Base-by-base conservation (phyloP, 1,284 basidiomycete species). In the Ustilago esculenta region DNA sequence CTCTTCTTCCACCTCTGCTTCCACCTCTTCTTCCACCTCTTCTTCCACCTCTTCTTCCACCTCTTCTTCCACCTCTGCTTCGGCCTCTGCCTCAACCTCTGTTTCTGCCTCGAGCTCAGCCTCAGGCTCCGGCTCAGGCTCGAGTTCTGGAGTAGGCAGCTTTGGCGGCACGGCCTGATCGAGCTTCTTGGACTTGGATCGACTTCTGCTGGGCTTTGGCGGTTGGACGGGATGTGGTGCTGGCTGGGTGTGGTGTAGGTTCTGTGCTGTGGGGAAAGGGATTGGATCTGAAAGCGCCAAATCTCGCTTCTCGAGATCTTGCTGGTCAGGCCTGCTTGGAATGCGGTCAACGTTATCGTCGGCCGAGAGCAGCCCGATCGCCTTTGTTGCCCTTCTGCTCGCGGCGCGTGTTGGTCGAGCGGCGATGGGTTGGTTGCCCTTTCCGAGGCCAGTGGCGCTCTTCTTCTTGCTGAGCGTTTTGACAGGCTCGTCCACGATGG, bases 301-400 rank as follows among this genome's bases (percentile, higher is more conserved):
- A 14, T 59, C 55, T 18, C 56, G 51, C 39, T 45, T 47, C 23
- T 49, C 51, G 29, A 59, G 51, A 20, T 61, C 65, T n/a, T 61
- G 37, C 34, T 56, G 37, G 24, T 63, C 66, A 1, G 66, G 59
- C 6, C 66, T 39, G 4, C 66, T 39, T 8, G 55, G 50, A 6
- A 58, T 69, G 30, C 43, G 50, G 40, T 70, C 49, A 36, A 68
- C 49, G 35, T 59, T 64, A 17, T 54, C 58, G 27, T 67, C 68
- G 5, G 50, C 48, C 5, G 52, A 48, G 14, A 72, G 53, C 23
- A 61, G 24, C 14, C 45, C 55, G 41, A 71, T 54, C 18, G 57
- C 54, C 33, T 57, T 61, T 23, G 68, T 66, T 11, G 63, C 63
- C 32, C 68, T 46, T 35, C 58, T 46, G 47, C 68, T 72, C 5